A percentile compares a stretch with the other conserved stretches of the same genome.
phyloP scores from a whole-genome alignment of 2,329 filamentous ascomycete genomes.

The Nothophoma quercina region DNA sequence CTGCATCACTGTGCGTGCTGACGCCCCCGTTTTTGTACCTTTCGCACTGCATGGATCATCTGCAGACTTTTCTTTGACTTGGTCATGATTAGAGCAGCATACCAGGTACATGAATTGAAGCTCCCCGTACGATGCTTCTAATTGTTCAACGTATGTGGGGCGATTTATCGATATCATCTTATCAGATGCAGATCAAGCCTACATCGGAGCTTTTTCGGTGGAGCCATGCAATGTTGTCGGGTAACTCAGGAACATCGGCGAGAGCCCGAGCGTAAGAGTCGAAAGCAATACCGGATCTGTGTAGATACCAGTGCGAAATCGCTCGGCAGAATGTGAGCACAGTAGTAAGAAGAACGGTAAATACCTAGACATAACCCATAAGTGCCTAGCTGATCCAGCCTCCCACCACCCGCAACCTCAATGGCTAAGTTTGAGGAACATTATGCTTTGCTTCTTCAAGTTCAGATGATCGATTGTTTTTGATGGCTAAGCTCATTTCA shows the following conservation, averaged over 20 bases:
- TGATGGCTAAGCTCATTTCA: not conserved
- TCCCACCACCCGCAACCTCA: too few species aligned
- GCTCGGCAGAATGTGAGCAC: not conserved
- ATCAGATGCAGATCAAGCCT: conserved; percentile 1
- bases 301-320: not conserved
- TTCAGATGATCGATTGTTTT: not conserved
- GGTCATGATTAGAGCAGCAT: not conserved
- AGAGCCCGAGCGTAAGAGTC: not conserved
- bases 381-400: too few species aligned
- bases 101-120: not conserved
- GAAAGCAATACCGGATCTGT: not conserved
- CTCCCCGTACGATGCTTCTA: not conserved
- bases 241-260: not conserved
- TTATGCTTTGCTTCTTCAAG: too few species aligned
- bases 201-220: conserved; percentile 1
- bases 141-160: not conserved
- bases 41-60: not conserved
- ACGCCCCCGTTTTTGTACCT: too few species aligned
- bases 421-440: too few species aligned
- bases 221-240: not conserved
- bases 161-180: not conserved
- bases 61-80: not conserved
- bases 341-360: too few species aligned
- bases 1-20: too few species aligned
- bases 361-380: too few species aligned